Percentiles rank a stretch among this genome's conserved stretches.
Evolutionary conservation across 176 grass and related monocot genomes (phyloP).

Genomic region (Guadua angustifolia): DNA sequence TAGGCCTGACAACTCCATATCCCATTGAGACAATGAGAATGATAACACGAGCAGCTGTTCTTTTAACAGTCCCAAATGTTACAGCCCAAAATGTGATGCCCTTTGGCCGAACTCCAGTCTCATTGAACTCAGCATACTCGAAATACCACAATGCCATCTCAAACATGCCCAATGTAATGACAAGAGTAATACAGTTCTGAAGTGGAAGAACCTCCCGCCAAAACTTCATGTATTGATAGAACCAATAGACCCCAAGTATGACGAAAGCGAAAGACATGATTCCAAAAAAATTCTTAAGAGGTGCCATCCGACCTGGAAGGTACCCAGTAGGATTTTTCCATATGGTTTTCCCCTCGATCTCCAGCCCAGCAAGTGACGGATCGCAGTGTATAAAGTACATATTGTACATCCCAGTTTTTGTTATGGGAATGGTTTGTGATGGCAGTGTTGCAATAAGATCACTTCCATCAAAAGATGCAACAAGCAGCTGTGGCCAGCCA

Average conservation of each 20-base stretch:
- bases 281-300: conserved; percentile 95
- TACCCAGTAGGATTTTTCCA: conserved; percentile 99
- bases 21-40: conserved; percentile 97
- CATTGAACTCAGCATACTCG: conserved; percentile 94
- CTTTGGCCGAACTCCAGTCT: conserved; percentile 80
- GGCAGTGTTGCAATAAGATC: conserved; percentile 71
- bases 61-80: conserved; percentile 88
- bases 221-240: conserved; percentile 94
- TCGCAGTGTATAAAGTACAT: conserved; percentile 98
- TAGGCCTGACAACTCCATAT: conserved; percentile 91
- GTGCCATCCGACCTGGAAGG: conserved; percentile 93
- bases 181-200: conserved; percentile 98
- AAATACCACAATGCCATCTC: conserved; percentile 99
- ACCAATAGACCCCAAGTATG: conserved; percentile 90
- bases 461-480: conserved; percentile 79
- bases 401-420: conserved; percentile 95
- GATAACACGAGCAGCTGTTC: conserved; percentile 80
- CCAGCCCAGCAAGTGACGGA: conserved; percentile 67
- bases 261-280: conserved; percentile 91
- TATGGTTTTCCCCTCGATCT: conserved; percentile 90
- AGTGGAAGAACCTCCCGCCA: conserved; percentile 97
- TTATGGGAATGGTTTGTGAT: conserved; percentile 70
- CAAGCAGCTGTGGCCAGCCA: conserved; percentile 78
- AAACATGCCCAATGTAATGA: conserved; percentile 96
- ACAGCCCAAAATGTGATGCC: conserved; percentile 99